A percentile compares a stretch with the other conserved stretches of the same genome.
phyloP scores from a whole-genome alignment of 202 grass and related monocot genomes.

The Digitaria exilis region DNA sequence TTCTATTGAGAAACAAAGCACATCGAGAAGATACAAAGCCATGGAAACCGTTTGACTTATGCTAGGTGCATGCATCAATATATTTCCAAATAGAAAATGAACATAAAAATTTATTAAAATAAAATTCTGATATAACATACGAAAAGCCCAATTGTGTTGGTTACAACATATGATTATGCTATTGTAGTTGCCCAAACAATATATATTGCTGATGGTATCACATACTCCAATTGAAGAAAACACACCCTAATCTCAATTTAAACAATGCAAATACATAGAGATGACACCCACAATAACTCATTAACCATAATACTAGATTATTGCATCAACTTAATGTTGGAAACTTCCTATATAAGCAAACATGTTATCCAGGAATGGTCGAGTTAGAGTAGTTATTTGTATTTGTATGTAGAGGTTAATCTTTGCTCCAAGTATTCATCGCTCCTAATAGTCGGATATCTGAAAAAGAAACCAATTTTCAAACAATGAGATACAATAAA shows the following conservation, averaged over 20 bases:
- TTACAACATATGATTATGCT: neutral
- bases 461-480: neutral
- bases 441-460: neutral
- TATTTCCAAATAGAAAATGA: neutral
- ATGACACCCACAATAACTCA: too few species aligned
- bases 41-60: too few species aligned
- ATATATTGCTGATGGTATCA: neutral
- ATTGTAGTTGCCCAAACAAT: neutral
- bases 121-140: neutral
- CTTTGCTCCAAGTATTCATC: neutral
- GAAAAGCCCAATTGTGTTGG: neutral
- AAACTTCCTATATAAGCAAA: neutral
- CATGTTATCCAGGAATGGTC: too few species aligned
- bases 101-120: neutral
- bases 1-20: too few species aligned
- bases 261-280: too few species aligned
- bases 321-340: neutral
- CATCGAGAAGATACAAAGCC: neutral
- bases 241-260: too few species aligned
- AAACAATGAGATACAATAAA: neutral
- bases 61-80: too few species aligned
- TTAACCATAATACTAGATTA: neutral
- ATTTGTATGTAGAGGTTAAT: neutral
- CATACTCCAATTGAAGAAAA: neutral
- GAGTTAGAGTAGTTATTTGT: neutral